Percentiles rank a stretch among this genome's conserved stretches.
Evolutionary conservation across 108 stramenopile genomes (phyloP).

Genomic region (Aurantiochytrium sp.): DNA sequence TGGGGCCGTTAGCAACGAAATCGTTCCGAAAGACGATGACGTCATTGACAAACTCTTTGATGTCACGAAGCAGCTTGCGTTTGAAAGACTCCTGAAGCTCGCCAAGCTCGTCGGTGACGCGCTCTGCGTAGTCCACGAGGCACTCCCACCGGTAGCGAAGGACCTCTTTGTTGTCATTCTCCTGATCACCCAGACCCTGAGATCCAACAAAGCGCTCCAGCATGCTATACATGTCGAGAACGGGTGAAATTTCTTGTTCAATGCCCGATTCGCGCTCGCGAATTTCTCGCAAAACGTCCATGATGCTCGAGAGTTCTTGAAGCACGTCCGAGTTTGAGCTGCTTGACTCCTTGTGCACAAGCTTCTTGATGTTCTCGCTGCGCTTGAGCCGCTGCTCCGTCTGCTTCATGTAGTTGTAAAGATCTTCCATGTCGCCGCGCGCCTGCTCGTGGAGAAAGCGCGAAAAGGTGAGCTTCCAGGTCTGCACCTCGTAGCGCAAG

Average conservation of each 20-base stretch:
- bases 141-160: constrained; percentile 72
- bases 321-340: constrained; percentile 44
- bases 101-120: constrained; percentile 66
- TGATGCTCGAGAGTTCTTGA: constrained; percentile 33
- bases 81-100: constrained; percentile 65
- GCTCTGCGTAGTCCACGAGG: constrained; percentile 61
- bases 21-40: constrained; percentile 66
- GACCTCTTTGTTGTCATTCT: constrained; percentile 81
- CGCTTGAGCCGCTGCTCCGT: constrained; percentile 25
- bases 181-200: constrained; percentile 79
- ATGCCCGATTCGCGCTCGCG: constrained; percentile 51
- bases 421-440: neutral
- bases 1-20: constrained; percentile 66
- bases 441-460: constrained; percentile 10
- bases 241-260: constrained; percentile 63
- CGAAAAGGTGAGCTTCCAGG: constrained; percentile 59
- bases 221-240: constrained; percentile 83
- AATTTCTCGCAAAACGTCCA: constrained; percentile 47
- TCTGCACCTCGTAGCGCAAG: constrained; percentile 60
- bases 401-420: neutral
- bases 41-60: constrained; percentile 57
- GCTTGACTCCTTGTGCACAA: constrained; percentile 31
- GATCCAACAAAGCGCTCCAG: constrained; percentile 71
- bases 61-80: constrained; percentile 61
- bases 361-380: constrained; percentile 53